Conservation (phyloP, 805 yeast genomes). For the Blastobotrys terrestris region DNA sequence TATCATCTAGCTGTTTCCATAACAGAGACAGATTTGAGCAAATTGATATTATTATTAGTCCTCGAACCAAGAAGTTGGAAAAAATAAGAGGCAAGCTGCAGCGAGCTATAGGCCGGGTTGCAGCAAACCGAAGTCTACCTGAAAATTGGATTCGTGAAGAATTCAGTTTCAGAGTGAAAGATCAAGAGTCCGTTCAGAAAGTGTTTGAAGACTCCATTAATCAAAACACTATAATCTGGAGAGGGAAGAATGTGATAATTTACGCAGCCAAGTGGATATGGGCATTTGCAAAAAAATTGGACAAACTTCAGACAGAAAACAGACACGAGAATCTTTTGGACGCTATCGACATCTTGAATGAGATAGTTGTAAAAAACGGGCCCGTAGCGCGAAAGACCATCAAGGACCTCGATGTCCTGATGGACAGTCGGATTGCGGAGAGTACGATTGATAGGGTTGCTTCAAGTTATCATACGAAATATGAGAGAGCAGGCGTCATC, state of each 20-base stretch:
- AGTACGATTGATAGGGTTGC: background rate
- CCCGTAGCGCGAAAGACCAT: background rate
- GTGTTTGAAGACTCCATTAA: background rate
- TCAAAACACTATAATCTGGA: background rate
- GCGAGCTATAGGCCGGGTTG: background rate
- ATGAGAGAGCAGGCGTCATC: background rate
- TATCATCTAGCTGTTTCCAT: background rate
- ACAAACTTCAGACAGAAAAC: background rate
- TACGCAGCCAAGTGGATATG: background rate
- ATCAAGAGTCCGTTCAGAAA: background rate
- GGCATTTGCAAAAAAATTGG: background rate
- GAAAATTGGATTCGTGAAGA: background rate
- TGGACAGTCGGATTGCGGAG: background rate
- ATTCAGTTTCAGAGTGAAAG: background rate
- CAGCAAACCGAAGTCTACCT: background rate
- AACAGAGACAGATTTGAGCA: background rate
- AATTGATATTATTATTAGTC: background rate
- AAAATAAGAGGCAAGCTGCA: background rate
- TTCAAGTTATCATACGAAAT: background rate
- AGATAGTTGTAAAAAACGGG: background rate
- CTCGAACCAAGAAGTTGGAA: background rate
- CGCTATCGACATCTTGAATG: background rate
- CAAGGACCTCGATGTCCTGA: background rate
- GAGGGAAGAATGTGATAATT: background rate
- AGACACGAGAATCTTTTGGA: background rate